Conservation (phyloP, 2,329 filamentous ascomycete species). For the Botrytis cinerea region DNA sequence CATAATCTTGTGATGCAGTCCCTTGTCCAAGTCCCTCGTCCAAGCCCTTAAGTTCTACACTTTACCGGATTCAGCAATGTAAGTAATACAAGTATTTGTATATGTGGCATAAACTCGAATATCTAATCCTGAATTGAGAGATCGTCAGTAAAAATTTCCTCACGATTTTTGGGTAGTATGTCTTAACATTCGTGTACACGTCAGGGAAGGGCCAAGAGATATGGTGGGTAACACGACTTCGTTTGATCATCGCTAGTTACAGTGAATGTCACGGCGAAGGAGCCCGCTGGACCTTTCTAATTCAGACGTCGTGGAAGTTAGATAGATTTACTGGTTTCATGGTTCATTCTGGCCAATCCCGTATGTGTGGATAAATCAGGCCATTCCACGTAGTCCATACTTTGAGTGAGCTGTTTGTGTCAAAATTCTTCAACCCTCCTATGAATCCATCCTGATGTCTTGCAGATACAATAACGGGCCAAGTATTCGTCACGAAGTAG, state of each 20-base stretch:
- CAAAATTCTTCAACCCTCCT: background rate
- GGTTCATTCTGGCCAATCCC: background rate
- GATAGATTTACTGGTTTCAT: background rate
- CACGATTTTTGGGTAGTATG: background rate
- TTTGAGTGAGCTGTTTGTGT: background rate
- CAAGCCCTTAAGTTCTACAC: background rate
- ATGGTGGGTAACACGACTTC: background rate
- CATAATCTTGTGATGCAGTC: background rate
- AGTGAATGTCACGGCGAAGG: background rate
- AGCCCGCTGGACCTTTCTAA: background rate
- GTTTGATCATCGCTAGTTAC: background rate
- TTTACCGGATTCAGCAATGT: background rate
- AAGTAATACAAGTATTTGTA: background rate
- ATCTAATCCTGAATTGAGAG: background rate
- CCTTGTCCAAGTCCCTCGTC: background rate
- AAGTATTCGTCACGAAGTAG: background rate
- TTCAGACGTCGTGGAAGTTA: background rate
- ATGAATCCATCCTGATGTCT: background rate
- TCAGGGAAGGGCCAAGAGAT: background rate
- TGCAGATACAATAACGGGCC: background rate
- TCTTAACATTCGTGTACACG: background rate
- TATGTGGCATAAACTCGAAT: background rate
- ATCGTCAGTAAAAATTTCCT: background rate
- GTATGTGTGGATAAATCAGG: background rate
- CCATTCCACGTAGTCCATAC: slow-evolving; percentile 6